Percentiles rank a stretch among this genome's conserved stretches.
phyloP scores from a whole-genome alignment of 495 filamentous ascomycete genomes.

The Neurospora terricola region DNA sequence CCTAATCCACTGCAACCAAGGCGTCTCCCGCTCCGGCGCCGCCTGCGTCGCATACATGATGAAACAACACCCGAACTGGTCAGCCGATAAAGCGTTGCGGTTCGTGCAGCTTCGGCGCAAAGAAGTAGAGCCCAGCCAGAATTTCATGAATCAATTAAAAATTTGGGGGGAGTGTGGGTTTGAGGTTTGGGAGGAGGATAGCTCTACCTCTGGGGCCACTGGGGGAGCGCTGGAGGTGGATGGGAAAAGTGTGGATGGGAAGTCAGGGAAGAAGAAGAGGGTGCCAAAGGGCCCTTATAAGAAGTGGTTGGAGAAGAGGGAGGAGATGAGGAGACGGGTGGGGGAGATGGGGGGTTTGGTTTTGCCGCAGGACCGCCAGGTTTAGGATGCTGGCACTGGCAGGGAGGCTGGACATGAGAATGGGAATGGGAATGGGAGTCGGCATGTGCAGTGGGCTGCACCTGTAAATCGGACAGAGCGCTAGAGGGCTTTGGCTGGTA shows the following conservation, averaged over 20 bases:
- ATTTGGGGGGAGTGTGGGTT: not conserved
- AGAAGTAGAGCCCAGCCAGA: not conserved
- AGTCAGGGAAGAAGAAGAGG: not conserved
- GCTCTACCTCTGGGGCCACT: not conserved
- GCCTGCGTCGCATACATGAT: not conserved
- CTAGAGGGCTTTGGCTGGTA: not conserved
- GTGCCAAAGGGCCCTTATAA: not conserved
- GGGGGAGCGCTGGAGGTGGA: not conserved
- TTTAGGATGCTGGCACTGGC: not conserved
- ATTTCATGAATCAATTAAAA: not conserved
- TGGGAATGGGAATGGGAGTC: not conserved
- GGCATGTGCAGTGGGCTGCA: not conserved
- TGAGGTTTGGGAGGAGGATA: not conserved
- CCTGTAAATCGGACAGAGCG: not conserved
- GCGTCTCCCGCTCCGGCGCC: not conserved
- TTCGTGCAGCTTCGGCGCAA: not conserved
- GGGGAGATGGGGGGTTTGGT: not conserved
- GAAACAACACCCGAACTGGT: not conserved
- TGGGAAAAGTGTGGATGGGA: not conserved
- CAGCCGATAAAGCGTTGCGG: not conserved
- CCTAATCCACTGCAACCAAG: not conserved
- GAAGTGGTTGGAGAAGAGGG: not conserved
- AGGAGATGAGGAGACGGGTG: not conserved
- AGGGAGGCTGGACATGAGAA: not conserved
- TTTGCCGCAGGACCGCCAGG: not conserved